Evolutionary conservation across 805 yeast species (phyloP).

Genomic region (Kluyveromyces starmeri): DNA sequence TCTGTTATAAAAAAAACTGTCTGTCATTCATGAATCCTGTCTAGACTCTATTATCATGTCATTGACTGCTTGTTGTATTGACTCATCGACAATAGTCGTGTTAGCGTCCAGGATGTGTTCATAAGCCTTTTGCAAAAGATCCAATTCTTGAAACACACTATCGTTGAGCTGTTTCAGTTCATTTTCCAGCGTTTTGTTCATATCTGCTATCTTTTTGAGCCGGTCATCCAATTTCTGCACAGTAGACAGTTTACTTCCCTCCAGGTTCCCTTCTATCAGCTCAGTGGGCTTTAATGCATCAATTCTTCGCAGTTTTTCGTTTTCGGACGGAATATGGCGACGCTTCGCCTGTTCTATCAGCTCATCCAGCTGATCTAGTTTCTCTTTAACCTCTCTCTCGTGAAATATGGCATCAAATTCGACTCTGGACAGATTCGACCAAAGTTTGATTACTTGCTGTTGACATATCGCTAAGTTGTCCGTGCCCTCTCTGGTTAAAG

Average conservation of each 20-base stretch:
- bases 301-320: slow-evolving; percentile 7
- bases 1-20: background rate
- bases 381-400: slow-evolving; percentile 34
- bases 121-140: slow-evolving; percentile 26
- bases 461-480: slow-evolving; percentile 40
- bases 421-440: slow-evolving; percentile 39
- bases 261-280: slow-evolving; percentile 20
- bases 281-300: slow-evolving; percentile 20
- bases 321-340: slow-evolving; percentile 9
- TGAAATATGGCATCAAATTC: slow-evolving; percentile 48
- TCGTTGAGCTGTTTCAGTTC: slow-evolving; percentile 17
- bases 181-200: slow-evolving; percentile 18
- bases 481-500: slow-evolving; percentile 38
- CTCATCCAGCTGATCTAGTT: slow-evolving; percentile 32
- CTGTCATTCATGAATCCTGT: slow-evolving; percentile 5
- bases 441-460: slow-evolving; percentile 42
- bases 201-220: slow-evolving; percentile 12
- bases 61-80: slow-evolving; percentile 18
- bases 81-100: slow-evolving; percentile 14
- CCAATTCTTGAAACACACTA: slow-evolving; percentile 17
- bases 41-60: slow-evolving; percentile 21
- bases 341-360: slow-evolving; percentile 31
- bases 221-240: slow-evolving; percentile 18
- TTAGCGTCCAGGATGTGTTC: slow-evolving; percentile 22
- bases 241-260: slow-evolving; percentile 16